Conservation (phyloP, 352 stramenopile species). For the Blastocystis sp. region DNA sequence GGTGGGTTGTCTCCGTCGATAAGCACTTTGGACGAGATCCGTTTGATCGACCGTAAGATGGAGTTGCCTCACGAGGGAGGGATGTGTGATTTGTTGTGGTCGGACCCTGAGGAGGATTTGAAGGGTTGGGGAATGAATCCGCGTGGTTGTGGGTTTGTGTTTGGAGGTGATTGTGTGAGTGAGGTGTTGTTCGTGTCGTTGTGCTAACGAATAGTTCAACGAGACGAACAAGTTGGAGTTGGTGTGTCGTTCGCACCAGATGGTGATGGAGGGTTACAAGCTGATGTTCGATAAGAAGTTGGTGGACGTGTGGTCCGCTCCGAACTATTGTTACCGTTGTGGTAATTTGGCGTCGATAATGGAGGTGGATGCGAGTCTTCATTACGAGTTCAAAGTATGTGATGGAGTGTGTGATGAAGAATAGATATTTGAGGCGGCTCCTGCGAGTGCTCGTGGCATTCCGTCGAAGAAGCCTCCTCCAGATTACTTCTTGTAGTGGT, state of each 20-base stretch:
- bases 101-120: slow-evolving; percentile 78
- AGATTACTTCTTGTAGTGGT: slow-evolving; percentile 67
- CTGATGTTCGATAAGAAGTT: slow-evolving; percentile 92
- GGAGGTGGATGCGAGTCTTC: slow-evolving; percentile 93
- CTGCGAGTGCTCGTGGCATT: slow-evolving; percentile 44
- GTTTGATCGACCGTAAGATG: slow-evolving; percentile 56
- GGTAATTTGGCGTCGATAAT: slow-evolving; percentile 97
- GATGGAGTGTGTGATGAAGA: slow-evolving; percentile 91
- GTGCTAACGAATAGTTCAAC: slow-evolving; percentile 83
- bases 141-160: slow-evolving; percentile 30
- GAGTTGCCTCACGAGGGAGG: slow-evolving; percentile 67
- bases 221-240: slow-evolving; percentile 93
- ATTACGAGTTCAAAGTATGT: slow-evolving; percentile 86
- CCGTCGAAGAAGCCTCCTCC: slow-evolving; percentile 69
- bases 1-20: slow-evolving; percentile 85
- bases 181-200: not conserved
- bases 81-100: slow-evolving; percentile 70
- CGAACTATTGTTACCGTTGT: slow-evolving; percentile 98
- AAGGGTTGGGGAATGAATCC: slow-evolving; percentile 81
- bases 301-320: slow-evolving; percentile 95
- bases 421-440: slow-evolving; percentile 45
- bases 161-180: slow-evolving; percentile 29
- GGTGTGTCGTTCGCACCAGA: slow-evolving; percentile 95
- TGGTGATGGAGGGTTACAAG: slow-evolving; percentile 78
- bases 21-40: slow-evolving; percentile 31